Conservation (phyloP, 352 stramenopile species). For the Phytophthora europaea region DNA sequence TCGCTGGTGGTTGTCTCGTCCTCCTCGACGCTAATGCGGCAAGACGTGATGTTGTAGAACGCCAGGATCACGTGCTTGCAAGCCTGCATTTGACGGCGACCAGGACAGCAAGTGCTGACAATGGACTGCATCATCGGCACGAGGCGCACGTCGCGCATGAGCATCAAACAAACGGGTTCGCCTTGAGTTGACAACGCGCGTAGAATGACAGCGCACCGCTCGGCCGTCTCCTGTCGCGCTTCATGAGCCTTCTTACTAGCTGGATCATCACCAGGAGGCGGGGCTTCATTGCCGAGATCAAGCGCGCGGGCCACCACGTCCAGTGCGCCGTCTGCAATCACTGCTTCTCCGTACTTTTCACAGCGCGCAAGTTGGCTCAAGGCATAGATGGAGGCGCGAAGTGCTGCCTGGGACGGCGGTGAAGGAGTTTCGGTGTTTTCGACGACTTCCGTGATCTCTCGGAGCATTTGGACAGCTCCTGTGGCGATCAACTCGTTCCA, state of each 20-base stretch:
- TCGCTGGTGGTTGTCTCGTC: not conserved
- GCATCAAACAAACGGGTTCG: constrained; percentile 49
- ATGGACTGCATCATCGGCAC: constrained; percentile 61
- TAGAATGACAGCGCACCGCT: constrained; percentile 78
- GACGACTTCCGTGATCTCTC: constrained; percentile 49
- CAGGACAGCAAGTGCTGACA: constrained; percentile 39
- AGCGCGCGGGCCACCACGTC: constrained; percentile 63
- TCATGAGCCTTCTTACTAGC: constrained; percentile 36
- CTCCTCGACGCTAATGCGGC: constrained; percentile 39
- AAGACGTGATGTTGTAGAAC: constrained; percentile 80
- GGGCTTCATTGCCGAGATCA: constrained; percentile 17
- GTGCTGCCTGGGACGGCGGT: constrained; percentile 31
- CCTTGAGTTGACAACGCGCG: constrained; percentile 67
- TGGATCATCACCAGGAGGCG: constrained; percentile 7
- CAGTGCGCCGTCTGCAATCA: constrained; percentile 70
- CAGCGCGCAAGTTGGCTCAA: constrained; percentile 74
- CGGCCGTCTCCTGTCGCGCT: constrained; percentile 50
- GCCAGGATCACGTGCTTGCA: constrained; percentile 71
- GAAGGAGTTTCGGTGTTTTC: not conserved
- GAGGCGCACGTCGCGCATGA: constrained; percentile 67
- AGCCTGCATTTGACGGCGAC: constrained; percentile 50
- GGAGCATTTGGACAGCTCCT: constrained; percentile 70
- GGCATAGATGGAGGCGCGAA: constrained; percentile 68
- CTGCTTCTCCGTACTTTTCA: constrained; percentile 47
- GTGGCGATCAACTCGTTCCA: constrained; percentile 58